phyloP scores from a whole-genome alignment of 192 early-diverging fungal genomes.

The Entophlyctis luteolus region DNA sequence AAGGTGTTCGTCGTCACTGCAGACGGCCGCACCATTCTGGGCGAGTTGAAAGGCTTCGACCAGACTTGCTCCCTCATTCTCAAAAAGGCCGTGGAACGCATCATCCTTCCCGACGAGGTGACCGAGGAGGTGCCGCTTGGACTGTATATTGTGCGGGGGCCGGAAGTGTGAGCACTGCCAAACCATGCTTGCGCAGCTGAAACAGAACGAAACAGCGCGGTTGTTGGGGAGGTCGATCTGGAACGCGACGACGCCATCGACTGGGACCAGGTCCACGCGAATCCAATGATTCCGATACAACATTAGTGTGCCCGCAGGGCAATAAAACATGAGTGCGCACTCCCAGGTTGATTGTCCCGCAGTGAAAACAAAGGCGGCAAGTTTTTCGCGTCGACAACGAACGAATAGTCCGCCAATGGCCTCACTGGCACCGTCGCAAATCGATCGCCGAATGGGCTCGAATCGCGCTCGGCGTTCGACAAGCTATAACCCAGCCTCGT shows the following conservation, averaged over 20 bases:
- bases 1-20: conserved; percentile 16
- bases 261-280: conserved; percentile 15
- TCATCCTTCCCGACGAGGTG: conserved; percentile 4
- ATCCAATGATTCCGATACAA: conserved; percentile 3
- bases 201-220: not conserved
- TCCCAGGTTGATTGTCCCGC: not conserved
- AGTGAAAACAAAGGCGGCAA: too few relatives aligned
- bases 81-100: conserved; percentile 16
- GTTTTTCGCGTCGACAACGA: not conserved
- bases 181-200: not conserved
- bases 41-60: conserved; percentile 19
- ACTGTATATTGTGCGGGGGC: conserved; percentile 13
- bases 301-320: not conserved
- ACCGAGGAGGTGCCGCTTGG: conserved; percentile 15
- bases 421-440: not conserved
- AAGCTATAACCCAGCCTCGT: conserved; percentile 2
- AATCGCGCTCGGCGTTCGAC: not conserved
- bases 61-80: conserved; percentile 17
- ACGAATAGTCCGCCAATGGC: not conserved
- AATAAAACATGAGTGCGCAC: not conserved
- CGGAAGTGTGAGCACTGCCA: not conserved
- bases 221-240: conserved; percentile 7
- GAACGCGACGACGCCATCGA: conserved; percentile 17
- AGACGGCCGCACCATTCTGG: conserved; percentile 13
- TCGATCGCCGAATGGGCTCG: conserved; percentile 6